Conservation (phyloP, 225 moss, liverwort and hornwort genomes). For the Marchantia polymorpha region DNA sequence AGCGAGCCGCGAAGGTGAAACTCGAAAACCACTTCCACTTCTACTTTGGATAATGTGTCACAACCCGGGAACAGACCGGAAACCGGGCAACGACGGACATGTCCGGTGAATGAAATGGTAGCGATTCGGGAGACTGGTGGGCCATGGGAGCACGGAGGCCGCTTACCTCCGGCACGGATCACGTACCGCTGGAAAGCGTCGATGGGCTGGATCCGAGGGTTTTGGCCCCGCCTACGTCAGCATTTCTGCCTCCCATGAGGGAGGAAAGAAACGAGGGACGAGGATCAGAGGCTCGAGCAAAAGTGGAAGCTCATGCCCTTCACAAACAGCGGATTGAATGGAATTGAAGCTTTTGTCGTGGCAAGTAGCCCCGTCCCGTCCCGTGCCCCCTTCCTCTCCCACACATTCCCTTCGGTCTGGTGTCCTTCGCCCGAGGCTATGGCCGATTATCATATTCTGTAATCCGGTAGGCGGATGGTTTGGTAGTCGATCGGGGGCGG, state of each 20-base stretch:
- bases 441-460: not conserved
- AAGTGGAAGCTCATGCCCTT: not conserved
- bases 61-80: no score
- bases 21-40: no score
- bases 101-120: not conserved
- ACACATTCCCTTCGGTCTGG: not conserved
- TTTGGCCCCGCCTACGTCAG: not conserved
- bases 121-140: not conserved
- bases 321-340: not conserved
- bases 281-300: not conserved
- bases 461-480: not conserved
- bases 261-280: not conserved
- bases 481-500: not conserved
- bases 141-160: not conserved
- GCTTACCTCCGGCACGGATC: not conserved
- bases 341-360: conserved; percentile 2
- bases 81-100: not conserved
- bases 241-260: not conserved
- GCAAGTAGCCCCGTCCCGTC: not conserved
- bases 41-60: no score
- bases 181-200: not conserved
- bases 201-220: conserved; percentile 1
- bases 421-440: not conserved
- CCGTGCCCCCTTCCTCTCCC: not conserved
- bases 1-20: no score